phyloP scores from a whole-genome alignment of 768 basidiomycete species.

The Boletus subparvulus region DNA sequence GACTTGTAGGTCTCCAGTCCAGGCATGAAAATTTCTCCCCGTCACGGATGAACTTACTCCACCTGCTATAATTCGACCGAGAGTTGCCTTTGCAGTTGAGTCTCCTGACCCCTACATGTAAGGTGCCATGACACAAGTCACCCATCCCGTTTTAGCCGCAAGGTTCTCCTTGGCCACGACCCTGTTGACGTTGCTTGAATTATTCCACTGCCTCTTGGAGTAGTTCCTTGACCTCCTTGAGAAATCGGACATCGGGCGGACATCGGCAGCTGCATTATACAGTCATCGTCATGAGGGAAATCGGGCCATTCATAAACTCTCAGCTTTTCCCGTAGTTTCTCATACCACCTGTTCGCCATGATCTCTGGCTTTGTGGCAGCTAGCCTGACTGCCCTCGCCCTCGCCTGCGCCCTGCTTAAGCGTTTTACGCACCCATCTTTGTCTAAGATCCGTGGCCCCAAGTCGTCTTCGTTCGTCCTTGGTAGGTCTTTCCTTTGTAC shows the following conservation, averaged over 20 bases:
- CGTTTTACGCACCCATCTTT: slow-evolving; percentile 6
- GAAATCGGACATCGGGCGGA: background rate
- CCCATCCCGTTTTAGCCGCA: background rate
- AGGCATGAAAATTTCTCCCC: background rate
- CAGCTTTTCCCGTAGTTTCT: background rate
- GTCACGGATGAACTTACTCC: background rate
- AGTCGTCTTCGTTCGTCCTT: slow-evolving; percentile 22
- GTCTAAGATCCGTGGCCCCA: slow-evolving; percentile 20
- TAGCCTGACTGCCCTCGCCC: slow-evolving; percentile 6
- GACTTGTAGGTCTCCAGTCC: background rate
- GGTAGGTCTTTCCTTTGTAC: slow-evolving; percentile 6
- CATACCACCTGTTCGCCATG: slow-evolving; percentile 10
- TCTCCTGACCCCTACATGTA: slow-evolving; percentile 3
- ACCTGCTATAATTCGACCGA: background rate
- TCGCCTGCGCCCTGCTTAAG: slow-evolving; percentile 1
- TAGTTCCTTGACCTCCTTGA: background rate
- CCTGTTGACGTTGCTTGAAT: background rate
- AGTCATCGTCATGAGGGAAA: slow-evolving; percentile 2
- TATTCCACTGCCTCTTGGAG: background rate
- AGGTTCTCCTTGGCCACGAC: background rate
- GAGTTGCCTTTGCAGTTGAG: background rate
- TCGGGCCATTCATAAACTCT: slow-evolving; percentile 2
- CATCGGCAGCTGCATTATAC: background rate
- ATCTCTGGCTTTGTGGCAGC: background rate
- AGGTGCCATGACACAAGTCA: background rate